Percentiles rank a stretch among this genome's conserved stretches.
Conservation (phyloP, 1,139 yeast species). For the Ogataea hybrid region DNA sequence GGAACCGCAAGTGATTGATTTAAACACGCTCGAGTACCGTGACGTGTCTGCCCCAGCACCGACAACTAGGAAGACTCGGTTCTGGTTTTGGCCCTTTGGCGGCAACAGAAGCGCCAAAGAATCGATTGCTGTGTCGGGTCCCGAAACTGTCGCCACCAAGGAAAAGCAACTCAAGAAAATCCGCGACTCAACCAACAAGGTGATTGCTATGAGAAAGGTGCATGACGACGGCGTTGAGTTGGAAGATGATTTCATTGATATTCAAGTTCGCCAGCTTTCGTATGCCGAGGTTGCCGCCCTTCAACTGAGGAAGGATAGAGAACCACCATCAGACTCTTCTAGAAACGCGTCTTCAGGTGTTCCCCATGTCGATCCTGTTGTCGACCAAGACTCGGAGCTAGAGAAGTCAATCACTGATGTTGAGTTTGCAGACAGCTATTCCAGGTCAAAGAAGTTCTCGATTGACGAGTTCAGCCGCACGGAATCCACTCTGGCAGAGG, state of each 20-base stretch:
- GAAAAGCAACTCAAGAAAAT: constrained; percentile 7
- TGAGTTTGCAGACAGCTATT: constrained; percentile 26
- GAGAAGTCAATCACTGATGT: constrained; percentile 31
- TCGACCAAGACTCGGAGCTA: constrained; percentile 29
- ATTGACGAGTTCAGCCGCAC: constrained; percentile 1
- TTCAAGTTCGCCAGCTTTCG: constrained; percentile 44
- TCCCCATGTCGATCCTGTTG: constrained; percentile 16
- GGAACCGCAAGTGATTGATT: constrained; percentile 23
- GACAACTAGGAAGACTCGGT: constrained; percentile 5
- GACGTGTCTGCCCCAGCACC: not conserved
- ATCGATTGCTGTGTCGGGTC: not conserved
- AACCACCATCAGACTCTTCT: constrained; percentile 1
- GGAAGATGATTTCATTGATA: constrained; percentile 38
- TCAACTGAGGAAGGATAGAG: constrained; percentile 5
- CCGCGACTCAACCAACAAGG: constrained; percentile 25
- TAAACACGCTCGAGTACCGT: constrained; percentile 20
- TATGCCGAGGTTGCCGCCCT: constrained; percentile 52
- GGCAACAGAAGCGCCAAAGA: constrained; percentile 2
- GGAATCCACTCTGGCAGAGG: constrained; percentile 1
- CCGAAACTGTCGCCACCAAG: not conserved
- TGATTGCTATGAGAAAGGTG: constrained; percentile 32
- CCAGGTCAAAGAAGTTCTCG: constrained; percentile 15
- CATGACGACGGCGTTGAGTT: constrained; percentile 14
- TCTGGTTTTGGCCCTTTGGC: constrained; percentile 25
- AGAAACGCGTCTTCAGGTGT: not conserved